These are phyloP conservation scores for Ogataea glucozyma DNA, from an alignment of 805 yeast species.

Conservation along the genomic window DNA sequence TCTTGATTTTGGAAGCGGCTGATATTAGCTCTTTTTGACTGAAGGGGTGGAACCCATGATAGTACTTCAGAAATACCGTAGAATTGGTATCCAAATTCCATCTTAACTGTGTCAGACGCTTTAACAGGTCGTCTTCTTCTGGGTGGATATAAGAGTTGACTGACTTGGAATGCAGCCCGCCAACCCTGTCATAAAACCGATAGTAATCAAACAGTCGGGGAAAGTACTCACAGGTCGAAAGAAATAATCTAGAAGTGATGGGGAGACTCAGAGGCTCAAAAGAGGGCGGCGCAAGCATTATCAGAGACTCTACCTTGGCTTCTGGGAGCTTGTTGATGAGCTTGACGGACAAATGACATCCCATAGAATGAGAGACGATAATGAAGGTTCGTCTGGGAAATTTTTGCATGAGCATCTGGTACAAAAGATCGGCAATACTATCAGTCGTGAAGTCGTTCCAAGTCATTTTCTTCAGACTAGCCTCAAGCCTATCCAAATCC, in stretches of 20 bases:
- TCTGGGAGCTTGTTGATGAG: slow-evolving; percentile 40
- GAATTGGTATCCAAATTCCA: slow-evolving; percentile 71
- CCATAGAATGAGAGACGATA: slow-evolving; percentile 58
- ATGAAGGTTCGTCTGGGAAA: slow-evolving; percentile 47
- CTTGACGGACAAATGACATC: slow-evolving; percentile 48
- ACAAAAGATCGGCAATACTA: slow-evolving; percentile 41
- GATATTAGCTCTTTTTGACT: slow-evolving; percentile 44
- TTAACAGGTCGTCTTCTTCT: slow-evolving; percentile 33
- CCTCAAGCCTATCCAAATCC: slow-evolving; percentile 21
- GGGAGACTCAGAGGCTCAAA: slow-evolving; percentile 23
- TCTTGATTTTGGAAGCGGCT: slow-evolving; percentile 40
- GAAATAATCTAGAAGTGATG: slow-evolving; percentile 16
- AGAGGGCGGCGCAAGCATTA: slow-evolving; percentile 50
- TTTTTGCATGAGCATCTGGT: slow-evolving; percentile 38
- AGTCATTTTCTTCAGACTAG: slow-evolving; percentile 36
- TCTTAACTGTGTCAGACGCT: slow-evolving; percentile 58
- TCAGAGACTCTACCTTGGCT: slow-evolving; percentile 46
- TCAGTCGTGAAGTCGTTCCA: slow-evolving; percentile 46
- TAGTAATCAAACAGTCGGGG: slow-evolving; percentile 55
- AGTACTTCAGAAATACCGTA: slow-evolving; percentile 51
- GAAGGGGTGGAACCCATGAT: slow-evolving; percentile 49
- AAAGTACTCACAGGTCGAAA: slow-evolving; percentile 38
- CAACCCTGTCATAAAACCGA: slow-evolving; percentile 59
- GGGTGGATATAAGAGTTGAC: slow-evolving; percentile 55
- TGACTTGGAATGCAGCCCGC: slow-evolving; percentile 60